A percentile compares a stretch with the other conserved stretches of the same genome.
Evolutionary conservation across 108 stramenopile genomes (phyloP).

Genomic region (Skeletonema potamos): DNA sequence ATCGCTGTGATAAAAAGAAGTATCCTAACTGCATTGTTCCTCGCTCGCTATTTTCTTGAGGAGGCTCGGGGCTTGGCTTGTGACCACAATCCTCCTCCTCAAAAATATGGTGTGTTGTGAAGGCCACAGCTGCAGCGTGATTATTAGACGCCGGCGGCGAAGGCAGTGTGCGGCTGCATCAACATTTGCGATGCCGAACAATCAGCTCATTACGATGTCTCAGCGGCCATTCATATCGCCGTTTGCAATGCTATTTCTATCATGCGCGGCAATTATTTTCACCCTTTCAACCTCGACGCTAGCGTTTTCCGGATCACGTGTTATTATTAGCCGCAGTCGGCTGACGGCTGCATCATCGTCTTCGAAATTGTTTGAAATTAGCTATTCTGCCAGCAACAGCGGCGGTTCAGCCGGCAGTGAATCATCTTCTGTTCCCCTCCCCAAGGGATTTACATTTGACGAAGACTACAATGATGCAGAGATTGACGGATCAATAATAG

Average conservation of each 20-base stretch:
- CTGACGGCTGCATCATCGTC: neutral
- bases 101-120: neutral
- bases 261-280: neutral
- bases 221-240: neutral
- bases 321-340: neutral
- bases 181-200: neutral
- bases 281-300: neutral
- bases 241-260: neutral
- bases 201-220: too few relatives aligned
- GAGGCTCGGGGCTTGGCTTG: neutral
- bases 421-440: neutral
- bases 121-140: neutral
- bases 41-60: neutral
- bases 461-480: neutral
- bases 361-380: constrained; percentile 1
- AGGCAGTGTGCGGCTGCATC: neutral
- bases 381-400: constrained; percentile 1
- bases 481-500: neutral
- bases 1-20: too few relatives aligned
- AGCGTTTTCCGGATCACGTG: neutral
- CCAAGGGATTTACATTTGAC: constrained; percentile 25
- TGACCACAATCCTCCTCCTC: too few relatives aligned
- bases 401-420: neutral
- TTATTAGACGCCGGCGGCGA: neutral
- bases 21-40: neutral